Base-by-base conservation (phyloP, 2,329 filamentous ascomycete species). In the Talaromyces rugulosus region DNA sequence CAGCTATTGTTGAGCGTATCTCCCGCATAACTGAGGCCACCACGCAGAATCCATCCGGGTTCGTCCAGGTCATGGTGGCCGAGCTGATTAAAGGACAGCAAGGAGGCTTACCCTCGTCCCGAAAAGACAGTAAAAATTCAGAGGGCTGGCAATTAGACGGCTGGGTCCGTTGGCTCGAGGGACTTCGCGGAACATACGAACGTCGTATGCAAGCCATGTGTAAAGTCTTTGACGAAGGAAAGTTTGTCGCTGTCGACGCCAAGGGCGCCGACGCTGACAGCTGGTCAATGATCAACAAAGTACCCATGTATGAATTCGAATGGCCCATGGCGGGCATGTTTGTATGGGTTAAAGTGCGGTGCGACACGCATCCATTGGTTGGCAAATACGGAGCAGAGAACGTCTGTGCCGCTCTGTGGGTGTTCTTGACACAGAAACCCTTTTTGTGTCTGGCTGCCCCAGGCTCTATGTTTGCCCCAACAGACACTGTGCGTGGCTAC, bases 291-390 rank as follows among this genome's bases (percentile, higher is more conserved):
- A 83, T 96, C 54, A 87, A 88, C 69, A 92, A 90, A 77, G 89
- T 85, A 0, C 82, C 83, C 63, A 83, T 96, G 67, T 90, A 88
- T 74, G 85, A 87, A 53, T 96, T 96, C 71, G 77, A 84, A 67
- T 92, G 90, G 83, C 92, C 93, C 0, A 85, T 89, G 31, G 93
- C 88, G 40, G 93, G 93, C 71, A 97, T 97, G 92, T 97, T 96
- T 74, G 77, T 96, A 61, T 97, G 93, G 93, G 70, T 96, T 3
- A 83, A 85, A 61, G 77, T 95, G 64, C 82, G 87, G 71, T 89
- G 92, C 68, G 84, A 89, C 60, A 80, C 81, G 1, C 92, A 96
- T 71, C 91, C 91, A 12, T 81, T 96, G 14, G 87, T 81, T 72
- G 74, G 75, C 30, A 72, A 78, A 50, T 77, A 89, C 23, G 77